Percentiles rank a stretch among this genome's conserved stretches.
Conservation (phyloP, 768 basidiomycete species). For the Neoboletus brunneissimus region DNA sequence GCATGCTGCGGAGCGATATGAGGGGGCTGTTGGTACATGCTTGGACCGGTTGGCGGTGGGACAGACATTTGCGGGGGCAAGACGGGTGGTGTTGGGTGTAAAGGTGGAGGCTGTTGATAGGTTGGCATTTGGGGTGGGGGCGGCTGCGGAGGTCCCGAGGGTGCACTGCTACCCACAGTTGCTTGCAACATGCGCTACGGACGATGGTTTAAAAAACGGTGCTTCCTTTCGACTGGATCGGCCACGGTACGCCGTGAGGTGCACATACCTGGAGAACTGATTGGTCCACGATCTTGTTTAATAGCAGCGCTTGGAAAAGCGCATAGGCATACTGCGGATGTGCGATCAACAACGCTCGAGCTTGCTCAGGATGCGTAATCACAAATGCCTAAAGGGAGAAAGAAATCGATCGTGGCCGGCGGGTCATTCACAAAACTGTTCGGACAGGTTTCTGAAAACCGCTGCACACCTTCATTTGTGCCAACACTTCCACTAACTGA, state of each 20-base stretch:
- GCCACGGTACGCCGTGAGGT: conserved; percentile 4
- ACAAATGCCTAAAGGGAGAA: conserved; percentile 77
- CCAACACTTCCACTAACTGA: conserved; percentile 89
- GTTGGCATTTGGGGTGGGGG: conserved; percentile 34
- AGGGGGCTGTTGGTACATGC: conserved; percentile 32
- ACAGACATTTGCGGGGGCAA: conserved; percentile 34
- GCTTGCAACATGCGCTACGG: conserved; percentile 53
- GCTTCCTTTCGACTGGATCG: neutral
- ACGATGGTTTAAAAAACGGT: conserved; percentile 7
- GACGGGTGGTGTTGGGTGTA: conserved; percentile 34
- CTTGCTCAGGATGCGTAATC: conserved; percentile 88
- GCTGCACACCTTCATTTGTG: conserved; percentile 91
- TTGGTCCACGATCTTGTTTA: conserved; percentile 92
- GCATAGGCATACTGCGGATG: conserved; percentile 97
- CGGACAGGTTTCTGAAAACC: conserved; percentile 18
- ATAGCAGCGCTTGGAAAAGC: conserved; percentile 87
- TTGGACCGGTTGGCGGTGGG: conserved; percentile 28
- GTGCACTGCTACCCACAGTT: conserved; percentile 29
- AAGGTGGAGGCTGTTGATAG: conserved; percentile 29
- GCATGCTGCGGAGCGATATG: conserved; percentile 32
- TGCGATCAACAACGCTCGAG: conserved; percentile 67
- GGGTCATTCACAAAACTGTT: conserved; percentile 22
- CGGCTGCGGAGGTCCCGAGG: conserved; percentile 28
- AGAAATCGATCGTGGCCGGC: conserved; percentile 6
- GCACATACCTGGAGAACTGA: conserved; percentile 70